phyloP scores from a whole-genome alignment of 2,329 filamentous ascomycete species.

The Sporothrix globosa region DNA sequence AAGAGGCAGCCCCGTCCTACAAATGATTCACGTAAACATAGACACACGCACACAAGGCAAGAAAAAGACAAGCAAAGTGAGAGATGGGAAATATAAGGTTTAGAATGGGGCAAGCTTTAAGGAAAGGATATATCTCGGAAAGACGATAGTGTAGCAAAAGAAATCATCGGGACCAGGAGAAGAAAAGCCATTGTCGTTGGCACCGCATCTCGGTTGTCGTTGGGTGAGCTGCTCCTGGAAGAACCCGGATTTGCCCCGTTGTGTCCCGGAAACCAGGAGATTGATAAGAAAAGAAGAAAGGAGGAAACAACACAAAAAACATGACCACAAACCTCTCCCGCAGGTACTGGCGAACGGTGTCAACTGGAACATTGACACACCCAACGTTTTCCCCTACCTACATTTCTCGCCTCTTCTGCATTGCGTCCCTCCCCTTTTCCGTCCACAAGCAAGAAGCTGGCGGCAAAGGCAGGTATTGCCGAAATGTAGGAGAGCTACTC shows the following conservation, averaged over 20 bases:
- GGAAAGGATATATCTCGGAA: conserved; percentile 25
- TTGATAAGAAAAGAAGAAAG: conserved; percentile 24
- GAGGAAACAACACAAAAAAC: background rate
- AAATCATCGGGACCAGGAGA: conserved; percentile 7
- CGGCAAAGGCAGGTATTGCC: background rate
- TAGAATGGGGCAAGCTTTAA: conserved; percentile 28
- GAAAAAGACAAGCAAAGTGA: background rate
- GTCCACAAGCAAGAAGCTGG: background rate
- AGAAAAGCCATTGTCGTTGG: background rate
- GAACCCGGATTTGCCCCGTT: conserved; percentile 17
- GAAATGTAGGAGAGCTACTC: background rate
- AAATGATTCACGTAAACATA: background rate
- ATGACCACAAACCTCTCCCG: conserved; percentile 13
- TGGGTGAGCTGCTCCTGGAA: background rate
- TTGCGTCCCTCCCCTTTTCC: background rate
- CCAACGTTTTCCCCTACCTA: conserved; percentile 6
- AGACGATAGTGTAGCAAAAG: conserved; percentile 21
- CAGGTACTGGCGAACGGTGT: conserved; percentile 12
- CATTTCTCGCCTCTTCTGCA: conserved; percentile 10
- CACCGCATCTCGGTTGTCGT: background rate
- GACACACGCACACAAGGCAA: background rate
- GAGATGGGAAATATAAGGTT: conserved; percentile 25
- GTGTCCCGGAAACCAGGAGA: conserved; percentile 15
- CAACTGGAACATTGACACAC: background rate
- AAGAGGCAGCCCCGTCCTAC: background rate